phyloP scores from a whole-genome alignment of 371 early-diverging fungal genomes.

The Mucor piriformis region DNA sequence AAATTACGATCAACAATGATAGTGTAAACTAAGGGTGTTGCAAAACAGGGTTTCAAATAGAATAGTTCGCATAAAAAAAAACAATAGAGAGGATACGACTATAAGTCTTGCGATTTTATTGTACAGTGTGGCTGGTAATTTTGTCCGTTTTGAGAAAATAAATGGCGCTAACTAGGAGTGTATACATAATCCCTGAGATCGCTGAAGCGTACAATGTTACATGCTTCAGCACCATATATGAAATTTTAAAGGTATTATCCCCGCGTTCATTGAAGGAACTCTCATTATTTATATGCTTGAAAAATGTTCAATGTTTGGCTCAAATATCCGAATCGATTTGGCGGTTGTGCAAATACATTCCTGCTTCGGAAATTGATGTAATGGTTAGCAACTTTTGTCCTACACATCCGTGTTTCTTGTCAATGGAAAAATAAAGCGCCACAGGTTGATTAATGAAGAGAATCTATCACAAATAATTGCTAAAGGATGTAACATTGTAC shows the following conservation, averaged over 20 bases:
- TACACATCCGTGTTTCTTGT: constrained; percentile 21
- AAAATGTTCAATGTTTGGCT: constrained; percentile 19
- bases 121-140: too few species aligned
- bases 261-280: constrained; percentile 26
- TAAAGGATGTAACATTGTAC: constrained; percentile 10
- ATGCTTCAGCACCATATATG: constrained; percentile 22
- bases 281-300: constrained; percentile 19
- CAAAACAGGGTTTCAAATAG: too few species aligned
- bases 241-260: constrained; percentile 24
- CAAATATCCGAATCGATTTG: constrained; percentile 25
- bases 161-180: too few species aligned
- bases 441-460: constrained; percentile 17
- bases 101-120: too few species aligned
- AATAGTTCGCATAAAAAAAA: too few species aligned
- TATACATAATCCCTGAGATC: too few species aligned
- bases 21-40: too few species aligned
- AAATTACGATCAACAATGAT: too few species aligned
- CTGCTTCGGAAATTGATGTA: constrained; percentile 28
- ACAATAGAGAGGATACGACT: too few species aligned
- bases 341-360: constrained; percentile 22
- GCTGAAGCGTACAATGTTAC: too few species aligned
- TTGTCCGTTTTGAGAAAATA: too few species aligned
- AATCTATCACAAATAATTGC: constrained; percentile 15
- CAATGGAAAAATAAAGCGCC: constrained; percentile 18
- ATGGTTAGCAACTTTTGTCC: constrained; percentile 25